Evolutionary conservation across 2,329 filamentous ascomycete species (phyloP), one percentile per base, ranked within the genome.

Genomic region (Ophiocordyceps robertsii): DNA sequence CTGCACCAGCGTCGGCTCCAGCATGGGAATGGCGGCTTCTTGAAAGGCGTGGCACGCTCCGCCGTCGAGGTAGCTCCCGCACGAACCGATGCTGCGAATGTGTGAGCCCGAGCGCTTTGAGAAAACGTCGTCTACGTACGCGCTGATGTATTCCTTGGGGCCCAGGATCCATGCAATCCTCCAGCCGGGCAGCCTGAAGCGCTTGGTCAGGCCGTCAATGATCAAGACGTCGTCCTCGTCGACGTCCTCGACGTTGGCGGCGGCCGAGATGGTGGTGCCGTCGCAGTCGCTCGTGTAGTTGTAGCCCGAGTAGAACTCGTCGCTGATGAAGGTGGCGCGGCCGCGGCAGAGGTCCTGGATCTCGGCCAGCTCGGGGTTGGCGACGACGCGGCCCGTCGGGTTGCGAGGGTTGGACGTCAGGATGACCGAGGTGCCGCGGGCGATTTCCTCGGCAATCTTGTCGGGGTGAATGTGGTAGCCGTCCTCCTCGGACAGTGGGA

Each of bases 301-400:
- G 72, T 95, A 96, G 19, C 89, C 87, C 11, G 81, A 80, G 67
- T 96, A 96, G 71, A 96, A 96, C 65, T 96, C 90, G 57, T 96
- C 90, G 66, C 89, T 86, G 60, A 96, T 89, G 43, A 96, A 70
- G 1, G 90, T 96, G 3, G 88, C 88, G 43, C 88, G 80, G 51
- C 88, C 85, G 57, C 88, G 80, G 69, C 88, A 94, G 53, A 95
- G 82, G 57, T 95, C 85, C 62, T 96, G 89, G 54, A 95, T 95
- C 64, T 90, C 77, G 16, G 83, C 81, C 48, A 96, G 70, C 62
- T 95, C 84, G 0, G 86, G 83, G 59, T 89, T 88, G 54, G 75
- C 74, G 21, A 95, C 80, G 49, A 95, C 86, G 49, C 86, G 80
- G 39, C 90, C 90, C 2, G 90, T 95, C 1, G 90, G 90, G 64